Percentiles rank a stretch among this genome's conserved stretches.
Conservation (phyloP, 192 early-diverging fungal genomes). For the Mortierella antarctica region DNA sequence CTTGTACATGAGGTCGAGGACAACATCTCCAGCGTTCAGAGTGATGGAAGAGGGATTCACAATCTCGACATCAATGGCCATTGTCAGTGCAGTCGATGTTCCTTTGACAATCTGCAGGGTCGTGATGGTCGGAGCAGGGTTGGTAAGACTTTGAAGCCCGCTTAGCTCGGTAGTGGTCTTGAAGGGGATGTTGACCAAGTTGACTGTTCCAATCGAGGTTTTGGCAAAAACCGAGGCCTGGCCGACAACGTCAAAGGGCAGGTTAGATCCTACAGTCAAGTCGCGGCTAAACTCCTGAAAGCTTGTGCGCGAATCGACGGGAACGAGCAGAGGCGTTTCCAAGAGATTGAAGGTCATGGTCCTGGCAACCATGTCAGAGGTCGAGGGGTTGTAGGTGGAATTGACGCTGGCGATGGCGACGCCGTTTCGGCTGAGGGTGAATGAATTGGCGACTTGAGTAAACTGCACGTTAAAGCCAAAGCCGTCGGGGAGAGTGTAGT, state of each 20-base stretch:
- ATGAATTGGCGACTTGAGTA: constrained; percentile 40
- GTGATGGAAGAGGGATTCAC: constrained; percentile 57
- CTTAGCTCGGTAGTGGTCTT: constrained; percentile 48
- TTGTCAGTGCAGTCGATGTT: constrained; percentile 35
- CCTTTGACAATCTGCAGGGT: constrained; percentile 58
- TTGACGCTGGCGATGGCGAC: constrained; percentile 49
- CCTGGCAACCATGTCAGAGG: constrained; percentile 46
- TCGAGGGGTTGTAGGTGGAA: constrained; percentile 42
- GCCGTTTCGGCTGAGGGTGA: constrained; percentile 28
- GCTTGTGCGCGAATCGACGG: background rate
- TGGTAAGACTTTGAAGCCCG: constrained; percentile 56
- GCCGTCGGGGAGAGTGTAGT: constrained; percentile 62
- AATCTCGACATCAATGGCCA: constrained; percentile 55
- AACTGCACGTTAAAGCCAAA: constrained; percentile 58
- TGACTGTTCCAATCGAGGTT: constrained; percentile 57
- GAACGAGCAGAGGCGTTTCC: constrained; percentile 42
- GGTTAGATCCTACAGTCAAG: constrained; percentile 39
- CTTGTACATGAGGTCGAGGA: constrained; percentile 48
- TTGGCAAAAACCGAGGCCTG: constrained; percentile 47
- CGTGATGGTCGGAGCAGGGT: constrained; percentile 51
- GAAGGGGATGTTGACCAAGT: constrained; percentile 53
- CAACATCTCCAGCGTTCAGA: constrained; percentile 56
- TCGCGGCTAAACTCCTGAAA: constrained; percentile 30
- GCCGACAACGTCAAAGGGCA: constrained; percentile 49
- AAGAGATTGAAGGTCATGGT: constrained; percentile 53